These are phyloP conservation scores for Cryptosporidium viatorum DNA, from an alignment of 169 alveolate genomes.

Conservation along the genomic window DNA sequence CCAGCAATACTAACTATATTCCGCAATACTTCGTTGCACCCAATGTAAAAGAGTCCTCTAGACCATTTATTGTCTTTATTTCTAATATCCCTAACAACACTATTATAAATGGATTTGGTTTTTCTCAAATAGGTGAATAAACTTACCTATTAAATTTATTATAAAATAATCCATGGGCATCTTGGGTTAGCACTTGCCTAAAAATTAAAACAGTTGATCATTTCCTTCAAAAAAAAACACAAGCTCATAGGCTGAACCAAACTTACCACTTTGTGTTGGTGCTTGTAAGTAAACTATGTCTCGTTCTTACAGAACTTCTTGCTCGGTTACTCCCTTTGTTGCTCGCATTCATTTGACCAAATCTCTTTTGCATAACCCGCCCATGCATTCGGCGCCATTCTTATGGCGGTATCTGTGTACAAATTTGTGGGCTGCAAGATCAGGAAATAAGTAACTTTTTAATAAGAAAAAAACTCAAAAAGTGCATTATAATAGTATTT, in stretches of 20 bases:
- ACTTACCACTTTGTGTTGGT: conserved; percentile 54
- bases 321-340: background rate
- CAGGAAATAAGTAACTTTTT: conserved; percentile 69
- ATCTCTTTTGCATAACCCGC: conserved; percentile 8
- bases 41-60: conserved; percentile 31
- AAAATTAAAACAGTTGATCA: background rate
- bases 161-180: conserved; percentile 11
- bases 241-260: background rate
- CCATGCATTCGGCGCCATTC: conserved; percentile 30
- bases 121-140: background rate
- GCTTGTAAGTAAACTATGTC: conserved; percentile 46
- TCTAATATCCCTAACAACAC: conserved; percentile 25
- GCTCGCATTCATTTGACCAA: conserved; percentile 12
- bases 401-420: conserved; percentile 37
- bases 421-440: conserved; percentile 69
- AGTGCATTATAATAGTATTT: background rate
- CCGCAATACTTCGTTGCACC: conserved; percentile 32
- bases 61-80: conserved; percentile 27
- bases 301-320: background rate
- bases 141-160: conserved; percentile 53
- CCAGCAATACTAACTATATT: conserved; percentile 21
- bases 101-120: background rate
- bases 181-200: conserved; percentile 44
- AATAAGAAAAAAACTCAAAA: background rate
- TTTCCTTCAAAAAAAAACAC: background rate